Base-by-base conservation (phyloP, 805 yeast genomes). In the Saccharomyces kudriavzevii region DNA sequence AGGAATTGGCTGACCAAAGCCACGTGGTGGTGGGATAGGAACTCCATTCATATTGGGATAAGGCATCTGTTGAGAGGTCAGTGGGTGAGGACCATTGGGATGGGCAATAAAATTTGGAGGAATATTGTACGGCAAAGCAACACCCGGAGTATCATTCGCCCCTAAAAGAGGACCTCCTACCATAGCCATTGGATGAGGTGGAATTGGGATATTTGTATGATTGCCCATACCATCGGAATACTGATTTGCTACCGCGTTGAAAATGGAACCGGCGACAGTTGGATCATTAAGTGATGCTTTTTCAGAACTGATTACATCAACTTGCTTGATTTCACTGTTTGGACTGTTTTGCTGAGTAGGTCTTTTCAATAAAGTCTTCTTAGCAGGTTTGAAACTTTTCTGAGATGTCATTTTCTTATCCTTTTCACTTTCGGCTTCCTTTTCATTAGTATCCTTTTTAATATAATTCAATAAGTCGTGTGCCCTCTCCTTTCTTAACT, bases 381-480 rank as follows among this genome's bases (percentile, higher is more conserved):
- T 35, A 4, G 11, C 43, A 17, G 43, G 43, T 20, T 35, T 35
- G 9, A 4, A 17, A 35, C 17, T 17, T 35, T 17, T 17, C 17
- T 35, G 24, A 3, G 43, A 9, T 17, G 8, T 8, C 20, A 2
- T 45, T n/a, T n/a, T 24, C 40, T 13, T 35, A 14, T 31, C 20
- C 3, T 48, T 45, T 17, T 25, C 49, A 22, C 43, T 53, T 10
- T 24, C 35, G 6, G 50, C 46, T 10, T 45, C 48, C 40, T 51
- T 59, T 22, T 52, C 57, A 24, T 47, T 53, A 13, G 56, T 57
- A 13, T 53, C 60, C n/a, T 70, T 70, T 59, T 78, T 77, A 55
- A 80, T 72, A 52, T 76, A 64, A 8, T 74, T 69, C 54, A 80
- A 65, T 27, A 80, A 66, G 49, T 78, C 82, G 51, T 74, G 73